Evolutionary conservation across 2,329 filamentous ascomycete genomes (phyloP), one percentile per base, ranked within the genome.

Genomic region (Penicillium sumatraense): DNA sequence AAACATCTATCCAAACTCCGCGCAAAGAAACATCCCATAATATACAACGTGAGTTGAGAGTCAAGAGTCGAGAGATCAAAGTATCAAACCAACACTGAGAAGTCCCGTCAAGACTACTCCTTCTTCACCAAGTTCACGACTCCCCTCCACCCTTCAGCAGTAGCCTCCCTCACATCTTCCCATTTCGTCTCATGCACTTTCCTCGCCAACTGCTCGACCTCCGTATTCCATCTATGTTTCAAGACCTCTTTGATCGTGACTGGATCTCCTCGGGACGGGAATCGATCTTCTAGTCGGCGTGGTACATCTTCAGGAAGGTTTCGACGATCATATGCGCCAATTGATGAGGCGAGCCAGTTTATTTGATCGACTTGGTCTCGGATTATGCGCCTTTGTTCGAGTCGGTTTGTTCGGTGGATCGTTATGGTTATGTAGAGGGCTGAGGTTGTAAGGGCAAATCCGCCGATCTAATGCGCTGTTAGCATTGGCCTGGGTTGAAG

Each of bases 221-320:
- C 89, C 48, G 82, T 74, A 72, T 95, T 93, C 90, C 90, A 93
- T 57, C 84, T 80, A 67, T 90, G 87, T 78, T 93, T 93, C 65
- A 87, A 81, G 31, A 84, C 78, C 69, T 92, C 89, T 51, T 86
- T 70, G 47, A 89, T 76, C 45, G 81, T 80, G 24, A 81, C 80
- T n/a, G 47, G 33, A 24, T 48, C 41, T 38, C 48, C 53, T 9
- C 49, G 51, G 4, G 20, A 49, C 3, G 36, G 20, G 13, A 45
- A 24, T 21, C 51, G 13, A 11, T 61, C 60, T 54, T 64, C 60
- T 1, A 51, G 42, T 1, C 20, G 41, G 13, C 55, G 53, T 11
- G 48, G 47, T 1, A 48, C 11, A 24, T 66, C 57, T 33, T 55
- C 33, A 24, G 62, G 64, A 11, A 54, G 45, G 35, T 60, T 59